These are phyloP conservation scores for Metschnikowia gruessii DNA, from an alignment of 805 yeast genomes.

Conservation along the genomic window DNA sequence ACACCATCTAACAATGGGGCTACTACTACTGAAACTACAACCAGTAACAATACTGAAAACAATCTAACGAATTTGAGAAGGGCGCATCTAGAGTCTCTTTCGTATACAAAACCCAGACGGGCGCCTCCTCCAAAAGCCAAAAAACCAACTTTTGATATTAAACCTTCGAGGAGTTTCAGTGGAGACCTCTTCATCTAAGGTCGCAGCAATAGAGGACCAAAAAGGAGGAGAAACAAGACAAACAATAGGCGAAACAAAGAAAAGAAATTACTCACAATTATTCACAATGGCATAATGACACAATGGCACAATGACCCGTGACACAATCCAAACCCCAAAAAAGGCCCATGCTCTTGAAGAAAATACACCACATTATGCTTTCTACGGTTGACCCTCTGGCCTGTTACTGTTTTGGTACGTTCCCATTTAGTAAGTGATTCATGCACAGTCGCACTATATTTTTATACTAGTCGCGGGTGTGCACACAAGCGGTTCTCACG, in stretches of 20 bases:
- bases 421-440: constrained; percentile 2
- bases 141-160: constrained; percentile 14
- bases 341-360: too few relatives aligned
- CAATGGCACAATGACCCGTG: too few relatives aligned
- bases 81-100: constrained; percentile 10
- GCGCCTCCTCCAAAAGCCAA: constrained; percentile 19
- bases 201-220: neutral
- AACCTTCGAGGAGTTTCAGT: constrained; percentile 22
- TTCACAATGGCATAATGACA: too few relatives aligned
- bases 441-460: too few relatives aligned
- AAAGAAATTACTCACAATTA: neutral
- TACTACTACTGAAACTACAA: neutral
- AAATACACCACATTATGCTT: too few relatives aligned
- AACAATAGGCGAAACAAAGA: too few relatives aligned
- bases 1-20: too few relatives aligned
- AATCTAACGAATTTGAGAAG: neutral
- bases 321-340: too few relatives aligned
- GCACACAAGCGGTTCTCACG: too few relatives aligned
- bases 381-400: too few relatives aligned
- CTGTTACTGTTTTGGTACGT: neutral
- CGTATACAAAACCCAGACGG: constrained; percentile 22
- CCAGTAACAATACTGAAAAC: neutral
- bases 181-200: constrained; percentile 28
- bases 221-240: too few relatives aligned
- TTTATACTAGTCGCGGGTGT: too few relatives aligned